These are phyloP conservation scores for Trichocladium antarcticum DNA, from an alignment of 495 filamentous ascomycete genomes.

Conservation along the genomic window DNA sequence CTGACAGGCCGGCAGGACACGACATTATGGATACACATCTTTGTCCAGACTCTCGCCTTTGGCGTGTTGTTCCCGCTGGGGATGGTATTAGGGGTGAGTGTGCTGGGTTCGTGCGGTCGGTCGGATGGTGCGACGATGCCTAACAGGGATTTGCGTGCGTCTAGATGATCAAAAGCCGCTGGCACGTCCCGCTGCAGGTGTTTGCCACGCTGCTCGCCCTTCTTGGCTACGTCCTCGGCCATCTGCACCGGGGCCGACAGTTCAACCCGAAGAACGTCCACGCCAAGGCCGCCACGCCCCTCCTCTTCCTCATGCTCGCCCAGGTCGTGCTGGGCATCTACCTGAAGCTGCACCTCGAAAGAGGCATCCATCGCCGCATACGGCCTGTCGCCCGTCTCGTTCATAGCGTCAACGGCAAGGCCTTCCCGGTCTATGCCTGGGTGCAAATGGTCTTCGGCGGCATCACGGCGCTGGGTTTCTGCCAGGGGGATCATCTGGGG, in stretches of 20 bases:
- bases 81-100: slow-evolving; percentile 83
- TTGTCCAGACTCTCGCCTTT: slow-evolving; percentile 77
- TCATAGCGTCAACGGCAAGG: slow-evolving; percentile 76
- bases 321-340: slow-evolving; percentile 80
- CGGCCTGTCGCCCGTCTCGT: slow-evolving; percentile 57
- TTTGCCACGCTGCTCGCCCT: slow-evolving; percentile 64
- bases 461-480: slow-evolving; percentile 89
- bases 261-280: slow-evolving; percentile 72
- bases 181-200: slow-evolving; percentile 87
- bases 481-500: slow-evolving; percentile 77
- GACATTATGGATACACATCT: slow-evolving; percentile 87
- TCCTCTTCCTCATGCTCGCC: slow-evolving; percentile 65
- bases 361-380: slow-evolving; percentile 68
- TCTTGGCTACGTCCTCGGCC: slow-evolving; percentile 81
- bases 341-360: slow-evolving; percentile 77
- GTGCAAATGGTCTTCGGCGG: slow-evolving; percentile 95
- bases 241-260: slow-evolving; percentile 77
- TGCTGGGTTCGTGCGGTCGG: neutral
- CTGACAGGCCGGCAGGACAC: slow-evolving; percentile 46
- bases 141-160: neutral
- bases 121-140: neutral
- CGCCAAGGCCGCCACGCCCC: slow-evolving; percentile 60
- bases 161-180: slow-evolving; percentile 78
- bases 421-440: slow-evolving; percentile 80
- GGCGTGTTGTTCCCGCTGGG: slow-evolving; percentile 86